A percentile compares a stretch with the other conserved stretches of the same genome.
These are phyloP conservation scores for Tricholoma sp. DNA, from an alignment of 768 basidiomycete genomes.

Conservation along the genomic window DNA sequence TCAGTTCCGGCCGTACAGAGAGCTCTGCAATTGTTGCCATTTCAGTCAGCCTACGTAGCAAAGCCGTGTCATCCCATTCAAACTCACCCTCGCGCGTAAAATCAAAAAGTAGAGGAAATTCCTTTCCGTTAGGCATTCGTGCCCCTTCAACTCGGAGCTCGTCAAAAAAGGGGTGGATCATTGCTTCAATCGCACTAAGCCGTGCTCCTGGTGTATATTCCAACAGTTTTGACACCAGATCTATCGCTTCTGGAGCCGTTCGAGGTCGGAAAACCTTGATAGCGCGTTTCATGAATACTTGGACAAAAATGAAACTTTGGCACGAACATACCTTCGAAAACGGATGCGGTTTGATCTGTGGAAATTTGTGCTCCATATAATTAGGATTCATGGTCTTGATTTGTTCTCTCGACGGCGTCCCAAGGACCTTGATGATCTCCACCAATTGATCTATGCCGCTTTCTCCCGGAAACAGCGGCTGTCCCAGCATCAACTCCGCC, in stretches of 20 bases:
- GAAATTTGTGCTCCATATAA: slow-evolving; percentile 99
- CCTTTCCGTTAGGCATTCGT: slow-evolving; percentile 60
- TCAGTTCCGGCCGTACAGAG: slow-evolving; percentile 93
- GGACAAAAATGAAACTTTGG: not conserved
- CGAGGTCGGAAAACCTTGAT: slow-evolving; percentile 93
- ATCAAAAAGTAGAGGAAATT: not conserved
- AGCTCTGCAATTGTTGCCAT: slow-evolving; percentile 55
- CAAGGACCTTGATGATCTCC: slow-evolving; percentile 99
- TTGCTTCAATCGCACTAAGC: slow-evolving; percentile 83
- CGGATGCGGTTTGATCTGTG: slow-evolving; percentile 99
- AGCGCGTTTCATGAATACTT: slow-evolving; percentile 11
- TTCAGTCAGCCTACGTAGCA: not conserved
- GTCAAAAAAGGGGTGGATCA: slow-evolving; percentile 97
- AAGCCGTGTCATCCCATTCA: not conserved
- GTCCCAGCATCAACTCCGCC: slow-evolving; percentile 99
- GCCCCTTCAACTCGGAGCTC: slow-evolving; percentile 88
- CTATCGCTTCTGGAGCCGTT: slow-evolving; percentile 93
- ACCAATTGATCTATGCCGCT: slow-evolving; percentile 98
- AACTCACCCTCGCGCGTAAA: slow-evolving; percentile 56
- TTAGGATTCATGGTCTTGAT: slow-evolving; percentile 99
- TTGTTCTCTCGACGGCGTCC: slow-evolving; percentile 96
- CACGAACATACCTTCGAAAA: slow-evolving; percentile 80
- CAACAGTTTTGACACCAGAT: slow-evolving; percentile 88
- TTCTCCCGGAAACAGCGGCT: slow-evolving; percentile 98
- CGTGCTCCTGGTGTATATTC: slow-evolving; percentile 98